Evolutionary conservation across 805 yeast genomes (phyloP).

Genomic region (Saturnispora galanensis): DNA sequence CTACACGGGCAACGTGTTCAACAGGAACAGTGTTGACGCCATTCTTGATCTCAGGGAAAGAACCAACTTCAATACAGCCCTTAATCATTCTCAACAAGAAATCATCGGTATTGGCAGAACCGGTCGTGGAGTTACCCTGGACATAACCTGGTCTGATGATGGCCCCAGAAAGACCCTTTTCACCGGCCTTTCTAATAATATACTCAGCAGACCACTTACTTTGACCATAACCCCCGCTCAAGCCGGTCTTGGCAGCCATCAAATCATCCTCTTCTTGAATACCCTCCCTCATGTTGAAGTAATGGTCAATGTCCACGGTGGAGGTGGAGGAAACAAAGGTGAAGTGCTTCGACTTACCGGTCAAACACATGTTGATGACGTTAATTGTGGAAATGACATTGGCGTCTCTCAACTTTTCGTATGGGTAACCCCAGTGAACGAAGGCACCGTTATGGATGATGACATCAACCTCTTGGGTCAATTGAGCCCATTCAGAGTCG

Average conservation of each 20-base stretch:
- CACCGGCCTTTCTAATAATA: slow-evolving; percentile 79
- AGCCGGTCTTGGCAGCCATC: slow-evolving; percentile 69
- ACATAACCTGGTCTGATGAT: slow-evolving; percentile 95
- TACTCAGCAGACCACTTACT: slow-evolving; percentile 96
- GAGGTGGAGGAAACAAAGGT: slow-evolving; percentile 96
- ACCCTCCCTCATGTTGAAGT: slow-evolving; percentile 68
- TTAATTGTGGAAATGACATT: slow-evolving; percentile 85
- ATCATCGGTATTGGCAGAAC: slow-evolving; percentile 93
- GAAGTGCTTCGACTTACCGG: slow-evolving; percentile 78
- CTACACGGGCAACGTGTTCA: slow-evolving; percentile 92
- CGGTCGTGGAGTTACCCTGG: slow-evolving; percentile 74
- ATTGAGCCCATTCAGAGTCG: slow-evolving; percentile 43
- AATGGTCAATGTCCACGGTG: slow-evolving; percentile 76
- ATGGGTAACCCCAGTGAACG: slow-evolving; percentile 98
- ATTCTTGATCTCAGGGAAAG: slow-evolving; percentile 77
- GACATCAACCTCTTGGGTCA: slow-evolving; percentile 59
- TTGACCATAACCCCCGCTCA: slow-evolving; percentile 94
- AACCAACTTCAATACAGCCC: slow-evolving; percentile 85
- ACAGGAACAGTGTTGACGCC: slow-evolving; percentile 95
- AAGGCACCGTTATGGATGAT: slow-evolving; percentile 95
- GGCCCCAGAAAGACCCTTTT: slow-evolving; percentile 76
- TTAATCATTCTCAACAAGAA: slow-evolving; percentile 89
- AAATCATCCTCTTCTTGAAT: slow-evolving; percentile 77
- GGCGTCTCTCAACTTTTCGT: slow-evolving; percentile 80
- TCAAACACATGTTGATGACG: slow-evolving; percentile 64